Conservation (phyloP, 306 rosid species). For the Echinosophora koreensis region DNA sequence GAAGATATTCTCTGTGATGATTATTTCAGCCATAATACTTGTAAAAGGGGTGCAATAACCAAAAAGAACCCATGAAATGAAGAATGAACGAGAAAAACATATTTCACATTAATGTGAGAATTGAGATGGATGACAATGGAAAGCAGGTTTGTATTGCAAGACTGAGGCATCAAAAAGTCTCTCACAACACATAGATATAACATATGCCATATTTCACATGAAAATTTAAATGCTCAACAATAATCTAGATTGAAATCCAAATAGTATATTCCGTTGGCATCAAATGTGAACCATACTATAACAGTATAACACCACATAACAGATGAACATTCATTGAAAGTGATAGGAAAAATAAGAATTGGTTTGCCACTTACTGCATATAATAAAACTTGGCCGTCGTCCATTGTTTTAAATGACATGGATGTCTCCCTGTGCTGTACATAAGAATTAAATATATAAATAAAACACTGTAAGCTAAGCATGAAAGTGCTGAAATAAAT, state of each 20-base stretch:
- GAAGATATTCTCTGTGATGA: neutral
- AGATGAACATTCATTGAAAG: conserved; percentile 23
- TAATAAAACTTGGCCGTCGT: conserved; percentile 92
- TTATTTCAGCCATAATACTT: conserved; percentile 4
- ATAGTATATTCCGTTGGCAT: neutral
- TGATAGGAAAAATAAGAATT: conserved; percentile 16
- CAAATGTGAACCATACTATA: conserved; percentile 19
- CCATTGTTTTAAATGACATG: conserved; percentile 97
- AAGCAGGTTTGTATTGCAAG: conserved; percentile 21
- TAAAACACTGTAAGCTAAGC: conserved; percentile 31
- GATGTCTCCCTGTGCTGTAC: conserved; percentile 98
- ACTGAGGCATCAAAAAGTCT: neutral
- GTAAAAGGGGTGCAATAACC: neutral
- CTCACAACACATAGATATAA: neutral
- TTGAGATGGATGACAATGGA: neutral
- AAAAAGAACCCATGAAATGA: neutral
- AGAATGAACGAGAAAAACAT: neutral
- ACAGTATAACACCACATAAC: conserved; percentile 4
- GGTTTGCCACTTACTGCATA: conserved; percentile 74
- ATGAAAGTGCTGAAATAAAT: conserved; percentile 18
- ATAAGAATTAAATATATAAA: conserved; percentile 28
- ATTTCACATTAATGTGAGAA: conserved; percentile 1
- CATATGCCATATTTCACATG: conserved; percentile 7
- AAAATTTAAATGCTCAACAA: conserved; percentile 28
- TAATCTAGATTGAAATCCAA: neutral